A percentile compares a stretch with the other conserved stretches of the same genome.
These are phyloP conservation scores for Gynostemma pentaphyllum DNA, from an alignment of 306 rosid species.

Conservation along the genomic window DNA sequence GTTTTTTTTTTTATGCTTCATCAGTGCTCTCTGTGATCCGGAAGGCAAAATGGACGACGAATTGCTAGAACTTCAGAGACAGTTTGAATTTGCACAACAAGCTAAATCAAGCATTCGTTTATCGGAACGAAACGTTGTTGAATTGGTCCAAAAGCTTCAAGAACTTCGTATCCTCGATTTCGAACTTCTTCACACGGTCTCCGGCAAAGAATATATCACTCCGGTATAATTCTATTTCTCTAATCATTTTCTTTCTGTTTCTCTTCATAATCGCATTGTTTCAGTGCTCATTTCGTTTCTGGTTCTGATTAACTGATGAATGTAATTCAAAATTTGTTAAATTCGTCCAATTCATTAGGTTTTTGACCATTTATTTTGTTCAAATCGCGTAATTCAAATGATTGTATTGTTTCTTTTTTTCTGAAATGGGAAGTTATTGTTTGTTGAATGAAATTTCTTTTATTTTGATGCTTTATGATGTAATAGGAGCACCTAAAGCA, in stretches of 20 bases:
- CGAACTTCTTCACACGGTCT: conserved; percentile 84
- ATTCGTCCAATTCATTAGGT: background rate
- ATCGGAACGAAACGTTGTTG: conserved; percentile 96
- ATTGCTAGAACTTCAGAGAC: conserved; percentile 84
- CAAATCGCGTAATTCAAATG: background rate
- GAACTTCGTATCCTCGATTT: conserved; percentile 88
- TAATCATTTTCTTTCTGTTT: conserved; percentile 4
- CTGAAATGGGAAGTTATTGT: background rate
- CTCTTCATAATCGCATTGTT: background rate
- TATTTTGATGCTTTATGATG: background rate
- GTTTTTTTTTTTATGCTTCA: background rate
- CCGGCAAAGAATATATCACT: conserved; percentile 98
- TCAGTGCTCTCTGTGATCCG: background rate
- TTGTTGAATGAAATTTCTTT: background rate
- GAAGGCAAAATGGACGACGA: conserved; percentile 63
- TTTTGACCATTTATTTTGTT: background rate
- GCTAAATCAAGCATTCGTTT: conserved; percentile 85
- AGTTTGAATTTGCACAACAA: conserved; percentile 91
- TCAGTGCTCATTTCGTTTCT: background rate
- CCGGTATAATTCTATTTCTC: conserved; percentile 36
- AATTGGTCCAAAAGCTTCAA: conserved; percentile 84
- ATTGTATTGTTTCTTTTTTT: background rate
- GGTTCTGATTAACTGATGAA: background rate
- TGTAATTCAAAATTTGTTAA: background rate
- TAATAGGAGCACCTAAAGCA: conserved; percentile 76